Evolutionary conservation across 768 basidiomycete genomes (phyloP), one percentile per base, ranked within the genome.

Genomic region (Lentinula detonsa): DNA sequence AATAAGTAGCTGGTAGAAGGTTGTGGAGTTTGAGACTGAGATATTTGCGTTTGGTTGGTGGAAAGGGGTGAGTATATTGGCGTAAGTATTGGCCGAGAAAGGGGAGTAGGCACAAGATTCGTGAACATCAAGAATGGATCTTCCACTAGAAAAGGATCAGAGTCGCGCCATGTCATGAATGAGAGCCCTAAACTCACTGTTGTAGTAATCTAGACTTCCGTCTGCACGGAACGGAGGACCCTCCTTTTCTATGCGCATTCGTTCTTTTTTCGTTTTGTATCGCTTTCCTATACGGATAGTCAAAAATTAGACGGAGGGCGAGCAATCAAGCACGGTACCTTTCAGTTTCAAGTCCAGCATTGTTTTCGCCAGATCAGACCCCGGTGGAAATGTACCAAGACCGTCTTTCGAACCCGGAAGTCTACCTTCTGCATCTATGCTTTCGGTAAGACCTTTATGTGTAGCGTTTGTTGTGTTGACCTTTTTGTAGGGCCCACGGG

Each of bases 201-300:
- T 83, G 28, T 78, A 65, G 65, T 90, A 91, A 71, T 90, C 85
- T 35, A 92, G 74, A 70, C 90, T 91, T n/a, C 90, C 90, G 67
- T 93, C 90, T n/a, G 82, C 68, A 5, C 76, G 76, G 23, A 80
- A 78, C 0, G 90, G 91, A 16, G 87, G 88, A 0, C 90, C 90
- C 62, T 86, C 84, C 62, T 83, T 87, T 67, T 92, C 91, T 49
- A 91, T 79, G n/a, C 87, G 78, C 61, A 91, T 65, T 9, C 90
- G 79, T 64, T 93, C 90, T 66, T 88, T 91, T 76, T 93, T 93
- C 1, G 90, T 91, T 59, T 82, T 83, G 67, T 91, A 91, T 11
- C 84, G 81, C 66, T 91, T 91, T 18, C 88, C 90, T 90, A 61
- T 55, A 43, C 18, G 57, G 3, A 23, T 23, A 43, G 21, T 28